A percentile compares a stretch with the other conserved stretches of the same genome.
phyloP scores from a whole-genome alignment of 495 filamentous ascomycete species.

The Antarctomyces pellizariae region DNA sequence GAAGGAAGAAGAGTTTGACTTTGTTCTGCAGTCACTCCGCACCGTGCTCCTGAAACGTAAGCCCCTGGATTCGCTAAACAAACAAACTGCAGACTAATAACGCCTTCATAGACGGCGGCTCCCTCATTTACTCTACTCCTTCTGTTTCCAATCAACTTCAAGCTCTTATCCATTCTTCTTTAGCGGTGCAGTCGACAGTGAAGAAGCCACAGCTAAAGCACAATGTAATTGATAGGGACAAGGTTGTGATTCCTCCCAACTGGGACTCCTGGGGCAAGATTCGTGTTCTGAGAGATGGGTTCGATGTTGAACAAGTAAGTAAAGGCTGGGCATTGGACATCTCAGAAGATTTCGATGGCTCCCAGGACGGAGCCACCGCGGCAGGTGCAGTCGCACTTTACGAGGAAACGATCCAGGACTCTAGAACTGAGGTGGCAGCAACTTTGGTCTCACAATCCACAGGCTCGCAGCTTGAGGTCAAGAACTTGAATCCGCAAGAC shows the following conservation, averaged over 20 bases:
- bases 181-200: constrained; percentile 75
- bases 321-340: constrained; percentile 70
- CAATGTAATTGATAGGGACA: constrained; percentile 90
- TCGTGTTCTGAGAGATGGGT: constrained; percentile 74
- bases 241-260: constrained; percentile 78
- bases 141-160: constrained; percentile 58
- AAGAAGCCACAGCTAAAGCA: constrained; percentile 69
- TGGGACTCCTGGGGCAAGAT: constrained; percentile 99
- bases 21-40: constrained; percentile 67
- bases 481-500: constrained; percentile 50
- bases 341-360: constrained; percentile 22
- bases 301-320: constrained; percentile 73
- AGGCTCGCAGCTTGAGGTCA: constrained; percentile 37
- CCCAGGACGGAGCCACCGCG: constrained; percentile 2
- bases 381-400: constrained; percentile 44
- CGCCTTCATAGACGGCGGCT: constrained; percentile 49
- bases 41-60: constrained; percentile 71
- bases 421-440: constrained; percentile 34
- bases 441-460: constrained; percentile 22
- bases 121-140: constrained; percentile 72
- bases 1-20: constrained; percentile 88
- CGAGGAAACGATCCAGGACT: constrained; percentile 56
- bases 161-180: constrained; percentile 61
- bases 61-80: constrained; percentile 9
- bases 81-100: too few species aligned